Conservation (phyloP, 1,284 basidiomycete species). For the Trichosporon ovoides region DNA sequence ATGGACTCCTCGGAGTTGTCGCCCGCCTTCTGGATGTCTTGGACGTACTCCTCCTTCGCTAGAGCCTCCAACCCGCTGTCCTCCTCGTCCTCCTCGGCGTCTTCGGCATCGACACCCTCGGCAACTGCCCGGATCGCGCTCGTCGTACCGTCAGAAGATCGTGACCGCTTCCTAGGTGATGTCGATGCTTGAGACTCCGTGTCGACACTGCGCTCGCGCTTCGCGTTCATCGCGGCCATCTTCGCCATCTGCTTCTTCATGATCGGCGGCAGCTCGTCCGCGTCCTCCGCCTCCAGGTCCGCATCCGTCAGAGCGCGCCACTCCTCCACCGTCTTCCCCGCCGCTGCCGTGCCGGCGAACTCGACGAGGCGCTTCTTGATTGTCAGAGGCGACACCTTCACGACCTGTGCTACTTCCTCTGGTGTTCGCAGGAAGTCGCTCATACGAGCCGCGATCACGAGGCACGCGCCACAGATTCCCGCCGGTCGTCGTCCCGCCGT, state of each 20-base stretch:
- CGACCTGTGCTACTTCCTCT: constrained; percentile 94
- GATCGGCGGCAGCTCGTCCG: constrained; percentile 34
- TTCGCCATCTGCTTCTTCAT: constrained; percentile 39
- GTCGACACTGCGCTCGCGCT: constrained; percentile 22
- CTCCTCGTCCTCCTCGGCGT: constrained; percentile 35
- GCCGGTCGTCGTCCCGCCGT: constrained; percentile 89
- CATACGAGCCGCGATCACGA: constrained; percentile 97
- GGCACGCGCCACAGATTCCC: constrained; percentile 92
- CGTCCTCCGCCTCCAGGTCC: constrained; percentile 48
- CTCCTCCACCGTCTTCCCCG: constrained; percentile 78
- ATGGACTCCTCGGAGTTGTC: constrained; percentile 13
- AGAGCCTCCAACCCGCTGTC: constrained; percentile 49
- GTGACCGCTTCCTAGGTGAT: not conserved
- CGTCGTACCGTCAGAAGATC: constrained; percentile 6
- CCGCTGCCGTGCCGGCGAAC: constrained; percentile 85
- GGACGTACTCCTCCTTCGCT: constrained; percentile 38
- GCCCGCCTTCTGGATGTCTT: constrained; percentile 17
- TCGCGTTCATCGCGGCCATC: constrained; percentile 24
- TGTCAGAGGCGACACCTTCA: constrained; percentile 95
- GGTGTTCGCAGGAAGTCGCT: constrained; percentile 91
- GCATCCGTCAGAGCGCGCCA: constrained; percentile 76
- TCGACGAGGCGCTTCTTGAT: constrained; percentile 91
- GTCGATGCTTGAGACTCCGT: not conserved
- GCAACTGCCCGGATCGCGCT: constrained; percentile 5
- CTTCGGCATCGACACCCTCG: not conserved